A percentile compares a stretch with the other conserved stretches of the same genome.
phyloP scores from a whole-genome alignment of 345 rosid species.

The Cochlearia excelsa region DNA sequence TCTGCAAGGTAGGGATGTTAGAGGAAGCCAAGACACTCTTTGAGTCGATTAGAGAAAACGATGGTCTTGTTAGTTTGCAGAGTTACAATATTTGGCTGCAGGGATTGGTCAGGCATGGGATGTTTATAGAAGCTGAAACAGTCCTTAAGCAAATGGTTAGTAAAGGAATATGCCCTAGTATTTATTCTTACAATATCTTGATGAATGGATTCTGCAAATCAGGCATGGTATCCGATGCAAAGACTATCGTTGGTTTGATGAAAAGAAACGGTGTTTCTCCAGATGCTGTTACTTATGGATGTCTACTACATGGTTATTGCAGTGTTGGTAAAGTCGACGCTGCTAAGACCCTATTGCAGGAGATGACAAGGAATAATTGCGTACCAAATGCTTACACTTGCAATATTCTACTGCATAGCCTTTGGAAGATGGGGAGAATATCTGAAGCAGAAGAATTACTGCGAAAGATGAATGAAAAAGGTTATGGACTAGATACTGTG shows the following conservation, averaged over 20 bases:
- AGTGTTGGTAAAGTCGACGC: constrained; percentile 52
- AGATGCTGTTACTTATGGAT: constrained; percentile 70
- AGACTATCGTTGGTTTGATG: constrained; percentile 54
- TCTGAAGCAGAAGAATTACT: constrained; percentile 87
- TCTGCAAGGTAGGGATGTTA: constrained; percentile 72
- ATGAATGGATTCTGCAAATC: constrained; percentile 80
- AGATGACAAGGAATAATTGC: constrained; percentile 67
- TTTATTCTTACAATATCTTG: constrained; percentile 70
- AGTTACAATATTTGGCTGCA: constrained; percentile 79
- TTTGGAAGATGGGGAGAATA: constrained; percentile 64
- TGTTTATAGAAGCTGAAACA: constrained; percentile 62
- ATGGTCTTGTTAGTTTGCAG: constrained; percentile 50
- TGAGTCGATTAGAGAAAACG: constrained; percentile 53
- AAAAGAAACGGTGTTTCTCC: constrained; percentile 57
- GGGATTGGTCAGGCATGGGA: constrained; percentile 69
- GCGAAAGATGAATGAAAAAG: constrained; percentile 77
- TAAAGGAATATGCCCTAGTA: constrained; percentile 57
- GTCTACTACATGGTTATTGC: constrained; percentile 77
- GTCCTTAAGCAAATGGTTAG: constrained; percentile 67
- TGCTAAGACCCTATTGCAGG: constrained; percentile 63
- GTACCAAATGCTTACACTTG: constrained; percentile 70
- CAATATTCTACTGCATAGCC: constrained; percentile 81
- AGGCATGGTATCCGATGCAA: constrained; percentile 80
- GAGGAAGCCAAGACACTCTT: constrained; percentile 74
- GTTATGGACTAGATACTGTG: constrained; percentile 72